These are phyloP conservation scores for Talaromyces sp. DNA, from an alignment of 2,329 filamentous ascomycete genomes.

Conservation along the genomic window DNA sequence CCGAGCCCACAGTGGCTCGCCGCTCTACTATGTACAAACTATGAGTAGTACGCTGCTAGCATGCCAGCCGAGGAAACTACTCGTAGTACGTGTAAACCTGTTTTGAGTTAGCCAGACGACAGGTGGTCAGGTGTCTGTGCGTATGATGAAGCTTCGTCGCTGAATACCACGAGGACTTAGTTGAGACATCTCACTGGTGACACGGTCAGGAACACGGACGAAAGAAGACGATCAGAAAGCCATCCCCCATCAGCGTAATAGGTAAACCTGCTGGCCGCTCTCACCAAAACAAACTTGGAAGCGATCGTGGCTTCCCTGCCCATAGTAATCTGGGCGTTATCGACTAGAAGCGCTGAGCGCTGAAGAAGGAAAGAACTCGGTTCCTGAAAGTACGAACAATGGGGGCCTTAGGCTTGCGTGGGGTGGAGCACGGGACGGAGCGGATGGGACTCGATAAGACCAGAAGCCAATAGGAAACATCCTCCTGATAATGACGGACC, in stretches of 20 bases:
- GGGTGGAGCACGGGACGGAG: conserved; percentile 9
- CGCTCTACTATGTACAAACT: no score
- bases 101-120: neutral
- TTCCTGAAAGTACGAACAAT: neutral
- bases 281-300: neutral
- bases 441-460: neutral
- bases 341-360: neutral
- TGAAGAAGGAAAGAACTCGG: neutral
- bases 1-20: neutral
- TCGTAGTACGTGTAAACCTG: neutral
- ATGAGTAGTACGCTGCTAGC: neutral
- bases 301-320: neutral
- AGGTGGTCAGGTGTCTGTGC: neutral
- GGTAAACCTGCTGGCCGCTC: neutral
- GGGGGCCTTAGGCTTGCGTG: no score
- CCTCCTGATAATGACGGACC: neutral
- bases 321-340: neutral
- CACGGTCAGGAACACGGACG: neutral
- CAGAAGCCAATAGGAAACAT: neutral
- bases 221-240: neutral
- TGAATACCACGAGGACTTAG: no score
- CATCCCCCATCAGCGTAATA: neutral
- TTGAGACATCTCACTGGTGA: neutral
- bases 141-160: neutral
- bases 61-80: neutral